Evolutionary conservation across 495 filamentous ascomycete genomes (phyloP), one percentile per base, ranked within the genome.

Genomic region (Neurospora africana): DNA sequence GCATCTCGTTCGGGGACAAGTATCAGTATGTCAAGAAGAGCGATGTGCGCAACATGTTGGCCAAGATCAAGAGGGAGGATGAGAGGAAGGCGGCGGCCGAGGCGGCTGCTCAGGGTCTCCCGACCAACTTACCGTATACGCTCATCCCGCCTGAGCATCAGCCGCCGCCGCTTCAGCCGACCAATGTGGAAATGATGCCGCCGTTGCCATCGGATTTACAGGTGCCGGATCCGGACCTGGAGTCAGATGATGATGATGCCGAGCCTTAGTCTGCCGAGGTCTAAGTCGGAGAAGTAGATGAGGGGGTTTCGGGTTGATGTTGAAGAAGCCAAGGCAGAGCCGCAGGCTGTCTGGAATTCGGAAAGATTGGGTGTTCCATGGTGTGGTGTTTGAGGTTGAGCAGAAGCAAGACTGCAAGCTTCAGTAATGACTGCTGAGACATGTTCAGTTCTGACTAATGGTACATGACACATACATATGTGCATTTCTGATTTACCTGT

Each of bases 1-100:
- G 79, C 39, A 78, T 81, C 71, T 78, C 76, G 41, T 81, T 81
- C 70, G 79, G 78, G 33, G 79, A 81, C 61, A 81, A 81, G 78
- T 81, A 81, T 70, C 79, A 81, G 75, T 81, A 81, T 58, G 79
- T 81, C 69, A 79, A 81, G 70, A 76, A 79, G 75, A 72, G 61
- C 47, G 79, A 81, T 40, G 78, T 81, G 37, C 69, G 79, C 21
- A 81, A 81, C 74, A 75, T 74, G 72, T 69, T 81, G 58, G 78
- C 78, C 67, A 81, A 78, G 75, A 79, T 81, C 73, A 79, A 79
- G 74, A 71, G 78, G 15, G 78, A 81, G 35, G 79, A 81, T 53
- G 79, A 81, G 21, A 40, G 75, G 10, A 79, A 79, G 74, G 75
- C 77, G 2, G 75, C 75, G 4, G 73, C 70, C 19, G 73, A 53